These are phyloP conservation scores for Hypoxylon fragiforme DNA, from an alignment of 495 filamentous ascomycete species.

Conservation along the genomic window DNA sequence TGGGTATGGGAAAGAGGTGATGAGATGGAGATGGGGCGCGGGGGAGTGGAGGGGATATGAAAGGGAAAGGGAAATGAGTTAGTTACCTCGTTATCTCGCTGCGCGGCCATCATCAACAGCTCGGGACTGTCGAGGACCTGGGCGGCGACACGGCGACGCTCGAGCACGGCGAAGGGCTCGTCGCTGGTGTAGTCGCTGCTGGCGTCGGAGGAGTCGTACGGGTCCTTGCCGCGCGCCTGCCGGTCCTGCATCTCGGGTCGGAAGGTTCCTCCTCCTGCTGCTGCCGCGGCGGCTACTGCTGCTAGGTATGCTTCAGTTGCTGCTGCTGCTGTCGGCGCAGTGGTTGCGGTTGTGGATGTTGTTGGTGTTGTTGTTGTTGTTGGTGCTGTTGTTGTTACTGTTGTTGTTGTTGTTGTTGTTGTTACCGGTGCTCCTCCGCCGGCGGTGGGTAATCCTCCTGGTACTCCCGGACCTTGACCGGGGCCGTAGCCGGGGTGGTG, in stretches of 20 bases:
- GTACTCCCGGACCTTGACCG: neutral
- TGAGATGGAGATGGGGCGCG: neutral
- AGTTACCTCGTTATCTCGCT: conserved; percentile 50
- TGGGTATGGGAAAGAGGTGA: neutral
- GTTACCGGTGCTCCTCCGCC: no score
- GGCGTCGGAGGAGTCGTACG: conserved; percentile 42
- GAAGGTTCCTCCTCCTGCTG: conserved; percentile 22
- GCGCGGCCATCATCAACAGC: conserved; percentile 56
- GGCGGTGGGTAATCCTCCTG: no score
- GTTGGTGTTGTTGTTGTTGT: neutral
- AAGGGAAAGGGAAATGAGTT: conserved; percentile 2
- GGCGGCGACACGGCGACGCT: conserved; percentile 47
- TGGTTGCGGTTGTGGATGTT: neutral
- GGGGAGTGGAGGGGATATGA: neutral
- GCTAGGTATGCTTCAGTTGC: neutral
- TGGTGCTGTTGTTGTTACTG: no score
- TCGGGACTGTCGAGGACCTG: conserved; percentile 55
- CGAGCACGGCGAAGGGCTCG: conserved; percentile 36
- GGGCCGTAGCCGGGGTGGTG: conserved; percentile 6
- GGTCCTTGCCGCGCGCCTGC: conserved; percentile 58
- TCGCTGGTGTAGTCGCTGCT: conserved; percentile 26
- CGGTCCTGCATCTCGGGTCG: conserved; percentile 52
- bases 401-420: no score
- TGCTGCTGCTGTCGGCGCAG: neutral
- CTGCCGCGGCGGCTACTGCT: neutral